phyloP scores from a whole-genome alignment of 352 stramenopile species.

The Globisporangium orthogonon region DNA sequence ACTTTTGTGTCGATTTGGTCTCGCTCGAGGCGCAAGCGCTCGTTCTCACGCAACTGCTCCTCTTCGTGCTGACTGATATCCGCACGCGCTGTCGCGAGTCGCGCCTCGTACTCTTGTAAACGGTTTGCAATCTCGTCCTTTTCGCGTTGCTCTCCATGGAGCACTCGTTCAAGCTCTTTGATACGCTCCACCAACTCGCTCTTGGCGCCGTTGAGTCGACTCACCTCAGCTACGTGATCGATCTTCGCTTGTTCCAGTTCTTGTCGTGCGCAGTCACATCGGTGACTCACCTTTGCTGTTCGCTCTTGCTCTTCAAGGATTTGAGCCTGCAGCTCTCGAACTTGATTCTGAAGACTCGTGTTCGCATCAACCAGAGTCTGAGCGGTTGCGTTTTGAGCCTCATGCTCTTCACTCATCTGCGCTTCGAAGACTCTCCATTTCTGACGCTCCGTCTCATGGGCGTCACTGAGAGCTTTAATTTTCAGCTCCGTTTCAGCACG shows the following conservation, averaged over 20 bases:
- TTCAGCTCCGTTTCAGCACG: slow-evolving; percentile 17
- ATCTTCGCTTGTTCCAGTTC: slow-evolving; percentile 12
- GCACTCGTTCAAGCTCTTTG: slow-evolving; percentile 19
- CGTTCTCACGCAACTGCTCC: slow-evolving; percentile 48
- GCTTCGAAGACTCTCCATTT: slow-evolving; percentile 22
- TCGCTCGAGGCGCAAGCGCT: slow-evolving; percentile 31
- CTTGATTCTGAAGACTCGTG: slow-evolving; percentile 15
- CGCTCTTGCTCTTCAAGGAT: slow-evolving; percentile 18
- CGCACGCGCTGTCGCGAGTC: slow-evolving; percentile 58
- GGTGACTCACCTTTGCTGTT: slow-evolving; percentile 6
- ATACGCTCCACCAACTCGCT: slow-evolving; percentile 28
- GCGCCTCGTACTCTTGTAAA: slow-evolving; percentile 66
- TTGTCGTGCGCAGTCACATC: slow-evolving; percentile 11
- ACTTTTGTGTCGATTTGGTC: slow-evolving; percentile 24
- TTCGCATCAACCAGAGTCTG: slow-evolving; percentile 18
- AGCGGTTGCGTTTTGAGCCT: slow-evolving; percentile 7
- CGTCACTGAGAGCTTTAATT: slow-evolving; percentile 13
- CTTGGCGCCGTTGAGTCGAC: slow-evolving; percentile 5
- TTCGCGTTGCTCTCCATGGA: slow-evolving; percentile 41
- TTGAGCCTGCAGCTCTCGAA: slow-evolving; percentile 24
- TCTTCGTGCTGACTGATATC: slow-evolving; percentile 70
- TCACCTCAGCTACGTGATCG: slow-evolving; percentile 16
- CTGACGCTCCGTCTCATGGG: slow-evolving; percentile 21
- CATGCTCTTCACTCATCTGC: slow-evolving; percentile 20
- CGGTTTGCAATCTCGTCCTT: slow-evolving; percentile 58